Evolutionary conservation across 176 grass and related monocot genomes (phyloP).

Genomic region (Eragrostis nindensis): DNA sequence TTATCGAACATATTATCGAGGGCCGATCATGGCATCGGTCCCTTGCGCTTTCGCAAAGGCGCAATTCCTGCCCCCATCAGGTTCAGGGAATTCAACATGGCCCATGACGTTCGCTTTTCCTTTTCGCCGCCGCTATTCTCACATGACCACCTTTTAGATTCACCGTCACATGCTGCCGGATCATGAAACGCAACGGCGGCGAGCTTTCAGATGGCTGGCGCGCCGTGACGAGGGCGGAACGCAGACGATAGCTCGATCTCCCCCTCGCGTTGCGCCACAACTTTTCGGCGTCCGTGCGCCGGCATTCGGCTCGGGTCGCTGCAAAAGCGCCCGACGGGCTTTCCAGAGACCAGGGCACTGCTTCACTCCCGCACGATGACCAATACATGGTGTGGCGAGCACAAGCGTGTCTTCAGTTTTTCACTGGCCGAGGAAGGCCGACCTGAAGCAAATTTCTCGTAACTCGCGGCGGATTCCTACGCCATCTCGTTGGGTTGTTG

Average conservation of each 20-base stretch:
- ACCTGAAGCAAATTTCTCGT: background rate
- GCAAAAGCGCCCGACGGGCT: background rate
- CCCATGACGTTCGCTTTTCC: background rate
- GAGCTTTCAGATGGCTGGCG: background rate
- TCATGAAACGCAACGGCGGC: no score
- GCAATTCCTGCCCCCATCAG: background rate
- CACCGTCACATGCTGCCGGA: no score
- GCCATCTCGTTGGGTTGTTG: no score
- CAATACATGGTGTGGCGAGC: background rate
- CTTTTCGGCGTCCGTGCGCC: background rate
- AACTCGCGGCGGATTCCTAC: background rate
- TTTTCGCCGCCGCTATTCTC: background rate
- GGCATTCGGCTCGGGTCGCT: background rate
- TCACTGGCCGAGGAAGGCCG: background rate
- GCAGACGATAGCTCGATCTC: no score
- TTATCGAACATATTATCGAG: background rate
- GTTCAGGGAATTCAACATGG: background rate
- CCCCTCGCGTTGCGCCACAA: background rate
- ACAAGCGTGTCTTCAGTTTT: background rate
- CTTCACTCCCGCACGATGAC: background rate
- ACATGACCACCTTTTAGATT: background rate
- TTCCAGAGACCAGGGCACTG: no score
- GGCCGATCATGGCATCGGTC: background rate
- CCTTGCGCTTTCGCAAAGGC: background rate
- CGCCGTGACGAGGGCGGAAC: background rate